These are phyloP conservation scores for Cutaneotrichosporon sp. DNA, from an alignment of 1,284 basidiomycete species.

Conservation along the genomic window DNA sequence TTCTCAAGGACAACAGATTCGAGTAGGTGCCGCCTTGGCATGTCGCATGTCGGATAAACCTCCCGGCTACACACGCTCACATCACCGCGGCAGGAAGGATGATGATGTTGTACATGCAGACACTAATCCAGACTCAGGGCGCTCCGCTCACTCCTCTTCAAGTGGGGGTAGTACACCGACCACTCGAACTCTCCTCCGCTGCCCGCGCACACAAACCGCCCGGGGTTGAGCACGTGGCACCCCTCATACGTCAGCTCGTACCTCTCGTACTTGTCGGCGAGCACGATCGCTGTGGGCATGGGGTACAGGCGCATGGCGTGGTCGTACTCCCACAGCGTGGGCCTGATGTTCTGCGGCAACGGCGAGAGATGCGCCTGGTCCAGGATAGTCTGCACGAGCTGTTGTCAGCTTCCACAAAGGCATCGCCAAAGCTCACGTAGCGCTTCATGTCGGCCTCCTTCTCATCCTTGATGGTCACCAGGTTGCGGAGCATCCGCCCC, in stretches of 20 bases:
- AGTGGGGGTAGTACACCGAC: constrained; percentile 78
- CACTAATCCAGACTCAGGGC: constrained; percentile 24
- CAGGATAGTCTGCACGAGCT: constrained; percentile 91
- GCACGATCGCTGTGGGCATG: constrained; percentile 87
- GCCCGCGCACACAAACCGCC: constrained; percentile 72
- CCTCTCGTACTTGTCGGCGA: constrained; percentile 95
- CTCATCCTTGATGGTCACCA: constrained; percentile 79
- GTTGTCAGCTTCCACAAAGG: background rate
- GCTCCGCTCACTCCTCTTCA: constrained; percentile 50
- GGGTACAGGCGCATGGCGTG: constrained; percentile 92
- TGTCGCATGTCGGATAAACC: no score
- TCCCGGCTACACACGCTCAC: no score
- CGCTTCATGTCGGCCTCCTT: constrained; percentile 75
- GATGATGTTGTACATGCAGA: background rate
- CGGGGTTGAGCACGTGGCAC: constrained; percentile 98
- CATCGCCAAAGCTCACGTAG: constrained; percentile 65
- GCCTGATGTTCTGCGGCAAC: constrained; percentile 77
- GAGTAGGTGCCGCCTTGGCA: no score
- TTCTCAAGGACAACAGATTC: no score
- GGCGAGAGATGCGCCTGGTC: constrained; percentile 92
- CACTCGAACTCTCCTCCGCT: constrained; percentile 65
- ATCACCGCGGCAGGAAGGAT: no score
- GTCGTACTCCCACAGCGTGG: constrained; percentile 87
- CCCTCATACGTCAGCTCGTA: constrained; percentile 97
- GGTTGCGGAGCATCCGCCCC: constrained; percentile 89